Conservation (phyloP, 805 yeast species). For the Metschnikowia hibisci region DNA sequence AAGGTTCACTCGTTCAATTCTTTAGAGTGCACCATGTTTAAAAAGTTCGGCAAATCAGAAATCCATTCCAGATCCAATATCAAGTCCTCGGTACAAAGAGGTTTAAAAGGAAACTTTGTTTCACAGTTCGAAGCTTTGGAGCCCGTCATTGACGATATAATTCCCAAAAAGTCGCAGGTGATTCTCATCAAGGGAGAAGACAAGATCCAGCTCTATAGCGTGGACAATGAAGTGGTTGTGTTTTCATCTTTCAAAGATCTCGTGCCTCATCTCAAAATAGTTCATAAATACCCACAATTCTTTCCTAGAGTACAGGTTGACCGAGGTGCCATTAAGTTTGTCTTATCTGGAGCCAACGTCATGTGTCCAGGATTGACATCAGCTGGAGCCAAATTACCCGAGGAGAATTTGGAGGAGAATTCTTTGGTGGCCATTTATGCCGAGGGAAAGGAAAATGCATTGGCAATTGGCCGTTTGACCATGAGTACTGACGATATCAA, state of each 20-base stretch:
- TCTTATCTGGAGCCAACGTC: slow-evolving; percentile 91
- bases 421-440: slow-evolving; percentile 81
- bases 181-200: slow-evolving; percentile 84
- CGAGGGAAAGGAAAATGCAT: slow-evolving; percentile 86
- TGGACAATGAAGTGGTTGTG: slow-evolving; percentile 69
- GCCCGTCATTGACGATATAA: slow-evolving; percentile 68
- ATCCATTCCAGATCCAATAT: slow-evolving; percentile 87
- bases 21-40: slow-evolving; percentile 37
- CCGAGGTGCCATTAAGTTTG: slow-evolving; percentile 94
- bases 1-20: not conserved
- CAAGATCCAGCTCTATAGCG: slow-evolving; percentile 70
- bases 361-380: slow-evolving; percentile 96
- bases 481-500: slow-evolving; percentile 92
- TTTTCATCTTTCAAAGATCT: slow-evolving; percentile 79
- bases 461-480: slow-evolving; percentile 82
- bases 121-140: slow-evolving; percentile 73
- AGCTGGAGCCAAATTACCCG: slow-evolving; percentile 79
- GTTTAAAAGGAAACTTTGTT: slow-evolving; percentile 71
- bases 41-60: slow-evolving; percentile 76
- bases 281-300: slow-evolving; percentile 76
- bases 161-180: slow-evolving; percentile 86
- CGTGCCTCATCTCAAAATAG: slow-evolving; percentile 69
- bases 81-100: slow-evolving; percentile 91
- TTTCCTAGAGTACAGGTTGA: slow-evolving; percentile 90
- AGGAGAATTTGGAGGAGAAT: slow-evolving; percentile 60